Base-by-base conservation (phyloP, 2,329 filamentous ascomycete genomes). In the Microdochium bolleyi region DNA sequence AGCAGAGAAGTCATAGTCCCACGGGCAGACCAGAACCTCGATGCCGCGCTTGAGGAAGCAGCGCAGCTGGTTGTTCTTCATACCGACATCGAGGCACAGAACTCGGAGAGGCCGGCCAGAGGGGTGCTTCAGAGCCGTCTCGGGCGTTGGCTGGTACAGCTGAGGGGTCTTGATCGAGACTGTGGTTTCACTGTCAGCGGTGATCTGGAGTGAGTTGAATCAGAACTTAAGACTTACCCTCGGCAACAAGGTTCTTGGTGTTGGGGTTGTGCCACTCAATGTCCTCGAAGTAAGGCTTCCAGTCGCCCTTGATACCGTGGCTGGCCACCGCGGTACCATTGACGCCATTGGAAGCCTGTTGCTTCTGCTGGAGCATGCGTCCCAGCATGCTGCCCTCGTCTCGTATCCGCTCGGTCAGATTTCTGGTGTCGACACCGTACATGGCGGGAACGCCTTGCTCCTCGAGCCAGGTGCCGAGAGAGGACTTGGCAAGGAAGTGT, bases 1-100 rank as follows among this genome's bases (percentile, higher is more conserved):
- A 52, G 78, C 73, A 52, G 86, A 83, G 69, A 97, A 91, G 69
- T 97, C 87, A 66, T 96, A 91, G 73, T 99, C 85, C 92, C 92
- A 99, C 10, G 94, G 94, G 58, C 94, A 92, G 53, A 96, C 90
- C 58, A 96, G 75, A 50, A 97, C 92, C 69, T 99, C 94, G 53
- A 97, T 88, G 52, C 94, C 94, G 61, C 94, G 85, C 63, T 84
- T 86, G 55, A 99, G 78, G 63, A 99, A 85, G 74, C 94, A 99
- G 61, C 94, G 83, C 62, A 99, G 80, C 75, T 99, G 94, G 75
- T 97, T 99, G 75, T 89, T 96, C 74, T 99, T 99, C 78, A 97
- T 85, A 69, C 94, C 94, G 61, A 99, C 92, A 74, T 99, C 94
- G 61, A 99, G 82, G 68, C 91, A 96, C 50, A 97, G 78, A 56